Base-by-base conservation (phyloP, 345 rosid genomes). In the Firmiana major region DNA sequence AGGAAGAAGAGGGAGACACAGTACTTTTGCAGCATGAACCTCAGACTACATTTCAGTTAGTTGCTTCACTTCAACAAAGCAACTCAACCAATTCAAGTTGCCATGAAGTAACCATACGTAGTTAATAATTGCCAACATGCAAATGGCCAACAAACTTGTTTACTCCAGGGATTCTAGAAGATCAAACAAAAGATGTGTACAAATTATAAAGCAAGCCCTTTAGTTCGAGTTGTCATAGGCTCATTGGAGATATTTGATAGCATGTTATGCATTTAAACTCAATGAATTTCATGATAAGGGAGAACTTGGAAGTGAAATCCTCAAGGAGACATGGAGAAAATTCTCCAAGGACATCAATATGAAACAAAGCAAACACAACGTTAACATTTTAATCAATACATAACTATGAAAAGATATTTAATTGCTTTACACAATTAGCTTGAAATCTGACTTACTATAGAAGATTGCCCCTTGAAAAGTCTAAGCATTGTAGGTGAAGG, bases 401-500 rank as follows among this genome's bases (percentile, higher is more conserved):
- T 36, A 66, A 19, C 36, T 10, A 45, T 22, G 26, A 28, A 19
- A 36, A 49, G 64, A 77, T 43, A 45, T 53, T 58, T 42, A 31
- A 65, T 40, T 76, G 78, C 59, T 59, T 63, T n/a, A 51, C 19
- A 66, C 55, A 24, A 57, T 36, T 63, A 74, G 38, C 63, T 43
- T 34, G 42, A 75, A 77, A 77, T 64, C 68, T 45, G 28, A 73
- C 92, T 88, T 85, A 95, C 99, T 89, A 95, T 96, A 21, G 98
- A 92, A 77, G 96, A 77, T 82, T 95, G 91, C 60, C 98, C 89
- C 88, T 88, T 90, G 83, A 93, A 88, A 55, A 95, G 84, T 81
- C 97, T 89, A 36, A 93, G 83, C 88, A 93, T 85, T 21, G 97
- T 95, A n/a, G 99, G 98, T 36, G 90, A 83, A 12, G 93, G 87